Evolutionary conservation across 306 rosid species (phyloP).

Genomic region (Gleditsia sinensis): DNA sequence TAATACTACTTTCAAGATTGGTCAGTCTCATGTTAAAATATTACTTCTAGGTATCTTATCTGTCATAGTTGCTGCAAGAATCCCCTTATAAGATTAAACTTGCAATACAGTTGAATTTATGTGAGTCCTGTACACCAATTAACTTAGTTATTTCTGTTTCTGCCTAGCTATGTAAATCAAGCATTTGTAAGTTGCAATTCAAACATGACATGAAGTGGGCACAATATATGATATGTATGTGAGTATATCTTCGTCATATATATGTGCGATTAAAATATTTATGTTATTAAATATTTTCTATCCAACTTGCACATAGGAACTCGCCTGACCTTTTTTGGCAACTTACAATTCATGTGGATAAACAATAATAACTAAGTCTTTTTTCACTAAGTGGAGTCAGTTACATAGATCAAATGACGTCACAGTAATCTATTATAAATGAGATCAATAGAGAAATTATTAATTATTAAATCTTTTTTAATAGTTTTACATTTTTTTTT

Average conservation of each 20-base stretch:
- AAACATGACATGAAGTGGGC: too few species aligned
- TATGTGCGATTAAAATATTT: neutral
- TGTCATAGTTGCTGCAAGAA: neutral
- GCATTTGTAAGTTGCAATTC: too few species aligned
- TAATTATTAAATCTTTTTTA: too few species aligned
- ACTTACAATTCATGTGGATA: neutral
- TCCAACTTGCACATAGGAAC: neutral
- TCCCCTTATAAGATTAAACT: neutral
- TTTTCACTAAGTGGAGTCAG: too few species aligned
- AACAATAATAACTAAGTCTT: too few species aligned
- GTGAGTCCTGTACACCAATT: neutral
- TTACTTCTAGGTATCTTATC: neutral
- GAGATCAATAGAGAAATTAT: too few species aligned
- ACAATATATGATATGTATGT: too few species aligned
- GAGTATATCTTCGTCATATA: too few species aligned
- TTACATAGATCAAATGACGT: too few species aligned
- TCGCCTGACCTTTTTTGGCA: neutral
- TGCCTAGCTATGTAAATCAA: too few species aligned
- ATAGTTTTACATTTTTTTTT: too few species aligned
- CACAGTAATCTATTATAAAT: too few species aligned
- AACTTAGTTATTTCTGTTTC: neutral
- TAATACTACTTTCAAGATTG: neutral
- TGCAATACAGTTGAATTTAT: neutral
- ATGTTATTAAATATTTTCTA: neutral
- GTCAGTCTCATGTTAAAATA: neutral